Evolutionary conservation across 257 asterid genomes (phyloP), one percentile per base, ranked within the genome.

Genomic region (Solanum sejunctum): DNA sequence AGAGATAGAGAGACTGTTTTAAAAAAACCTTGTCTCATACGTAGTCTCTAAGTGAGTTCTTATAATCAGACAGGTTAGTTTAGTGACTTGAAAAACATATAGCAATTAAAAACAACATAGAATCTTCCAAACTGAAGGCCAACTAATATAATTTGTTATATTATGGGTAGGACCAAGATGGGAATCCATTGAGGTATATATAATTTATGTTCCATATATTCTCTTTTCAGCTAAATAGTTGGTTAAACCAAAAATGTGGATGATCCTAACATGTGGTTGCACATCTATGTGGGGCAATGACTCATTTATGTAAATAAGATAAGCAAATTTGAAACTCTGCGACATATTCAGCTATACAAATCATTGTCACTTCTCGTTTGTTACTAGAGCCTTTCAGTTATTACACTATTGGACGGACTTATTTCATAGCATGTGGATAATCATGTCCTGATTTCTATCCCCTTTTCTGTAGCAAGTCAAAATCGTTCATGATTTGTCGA

Each of bases 221-320:
- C 32, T 85, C 84, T 88, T 90, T 89, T 84, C 88, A 82, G 86
- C 86, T 75, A 88, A 87, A 83, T 64, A 66, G 83, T 84, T 89
- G 36, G 77, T 81, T 80, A 84, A 79, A 84, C 82, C 77, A 28
- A 41, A 82, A 72, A 86, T 75, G 83, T 83, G 81, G 83, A 55
- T 51, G 69, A 87, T 85, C 84, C 82, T 86, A 61, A 85, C 88
- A 86, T 87, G 88, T 82, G 89, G 66, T 82, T 87, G 45, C 83
- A 86, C 89, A 89, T 89, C 88, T 85, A 61, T 77, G 93, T 89
- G 91, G 94, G 94, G 83, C 72, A 85, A 86, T 71, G 64, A 49
- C 10, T 75, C 82, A 41, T 47, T 75, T 75, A 20, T 71, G 32
- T 72, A 45, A 20, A 45, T 15, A 45, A 73, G 56, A 73, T 45